Percentiles rank a stretch among this genome's conserved stretches.
Evolutionary conservation across 352 stramenopile species (phyloP).

Genomic region (Globisporangium nodosum): DNA sequence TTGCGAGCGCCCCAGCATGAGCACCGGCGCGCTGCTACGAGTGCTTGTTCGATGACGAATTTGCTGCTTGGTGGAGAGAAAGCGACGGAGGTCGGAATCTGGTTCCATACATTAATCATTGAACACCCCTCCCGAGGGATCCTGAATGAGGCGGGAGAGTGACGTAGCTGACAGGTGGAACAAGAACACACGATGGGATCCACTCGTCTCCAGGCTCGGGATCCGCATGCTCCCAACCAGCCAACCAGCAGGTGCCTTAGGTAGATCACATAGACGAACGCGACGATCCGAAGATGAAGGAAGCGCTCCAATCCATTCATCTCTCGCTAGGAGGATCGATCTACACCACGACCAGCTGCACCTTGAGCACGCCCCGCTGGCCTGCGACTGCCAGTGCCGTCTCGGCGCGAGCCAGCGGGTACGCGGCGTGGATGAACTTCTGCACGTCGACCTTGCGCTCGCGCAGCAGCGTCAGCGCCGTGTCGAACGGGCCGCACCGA

Average conservation of each 20-base stretch:
- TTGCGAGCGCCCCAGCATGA: too few species aligned
- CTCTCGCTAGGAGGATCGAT: neutral
- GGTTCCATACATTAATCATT: neutral
- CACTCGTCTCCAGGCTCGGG: too few species aligned
- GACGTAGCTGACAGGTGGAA: too few species aligned
- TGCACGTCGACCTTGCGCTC: conserved; percentile 48
- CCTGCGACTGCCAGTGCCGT: conserved; percentile 42
- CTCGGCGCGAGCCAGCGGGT: conserved; percentile 43
- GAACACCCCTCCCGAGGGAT: too few species aligned
- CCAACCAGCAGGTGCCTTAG: too few species aligned
- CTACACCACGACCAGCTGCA: conserved; percentile 41
- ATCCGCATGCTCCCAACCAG: too few species aligned
- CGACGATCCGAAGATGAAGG: too few species aligned
- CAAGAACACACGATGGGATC: too few species aligned
- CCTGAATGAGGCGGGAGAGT: too few species aligned
- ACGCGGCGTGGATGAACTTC: conserved; percentile 61
- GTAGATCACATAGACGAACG: too few species aligned
- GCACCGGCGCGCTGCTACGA: too few species aligned
- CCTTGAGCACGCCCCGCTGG: conserved; percentile 48
- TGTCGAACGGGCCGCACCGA: conserved; percentile 57
- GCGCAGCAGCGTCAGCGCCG: conserved; percentile 46
- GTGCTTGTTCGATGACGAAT: neutral
- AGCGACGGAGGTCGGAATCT: neutral
- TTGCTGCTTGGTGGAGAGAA: neutral
- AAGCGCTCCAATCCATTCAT: too few species aligned